These are phyloP conservation scores for Penicillium sp. DNA, from an alignment of 2,329 filamentous ascomycete species.

Conservation along the genomic window DNA sequence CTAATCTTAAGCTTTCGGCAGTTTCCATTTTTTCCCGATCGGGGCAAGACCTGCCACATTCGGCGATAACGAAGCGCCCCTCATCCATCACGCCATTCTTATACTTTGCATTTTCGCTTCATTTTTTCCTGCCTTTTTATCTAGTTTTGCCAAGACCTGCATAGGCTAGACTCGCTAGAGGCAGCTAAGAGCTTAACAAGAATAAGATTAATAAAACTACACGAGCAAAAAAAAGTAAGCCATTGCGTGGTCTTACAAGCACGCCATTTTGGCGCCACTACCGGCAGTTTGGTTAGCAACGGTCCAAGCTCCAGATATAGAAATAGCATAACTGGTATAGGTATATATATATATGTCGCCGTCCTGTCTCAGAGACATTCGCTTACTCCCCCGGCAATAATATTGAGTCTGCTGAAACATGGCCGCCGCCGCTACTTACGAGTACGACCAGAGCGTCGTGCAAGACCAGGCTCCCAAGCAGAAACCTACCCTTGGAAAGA, in stretches of 20 bases:
- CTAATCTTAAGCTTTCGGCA: background rate
- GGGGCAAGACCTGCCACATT: background rate
- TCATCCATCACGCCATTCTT: constrained; percentile 1
- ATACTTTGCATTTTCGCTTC: background rate
- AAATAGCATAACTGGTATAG: background rate
- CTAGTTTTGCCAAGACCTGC: too few species aligned
- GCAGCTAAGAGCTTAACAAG: too few species aligned
- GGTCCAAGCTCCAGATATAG: background rate
- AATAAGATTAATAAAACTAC: too few species aligned
- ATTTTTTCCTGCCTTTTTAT: background rate
- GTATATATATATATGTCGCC: background rate
- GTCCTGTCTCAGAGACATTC: background rate
- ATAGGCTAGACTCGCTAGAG: too few species aligned
- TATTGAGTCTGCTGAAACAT: background rate
- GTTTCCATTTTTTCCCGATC: background rate
- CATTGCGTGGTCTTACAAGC: background rate
- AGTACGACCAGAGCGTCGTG: background rate
- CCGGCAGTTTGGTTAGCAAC: background rate
- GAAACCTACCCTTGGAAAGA: background rate
- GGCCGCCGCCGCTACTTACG: background rate
- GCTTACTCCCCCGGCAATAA: background rate
- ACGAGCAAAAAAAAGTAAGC: background rate
- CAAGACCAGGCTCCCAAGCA: background rate
- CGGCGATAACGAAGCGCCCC: background rate
- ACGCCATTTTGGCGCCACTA: background rate